Conservation (phyloP, 768 basidiomycete genomes). For the Sporobolomyces phaffii region DNA sequence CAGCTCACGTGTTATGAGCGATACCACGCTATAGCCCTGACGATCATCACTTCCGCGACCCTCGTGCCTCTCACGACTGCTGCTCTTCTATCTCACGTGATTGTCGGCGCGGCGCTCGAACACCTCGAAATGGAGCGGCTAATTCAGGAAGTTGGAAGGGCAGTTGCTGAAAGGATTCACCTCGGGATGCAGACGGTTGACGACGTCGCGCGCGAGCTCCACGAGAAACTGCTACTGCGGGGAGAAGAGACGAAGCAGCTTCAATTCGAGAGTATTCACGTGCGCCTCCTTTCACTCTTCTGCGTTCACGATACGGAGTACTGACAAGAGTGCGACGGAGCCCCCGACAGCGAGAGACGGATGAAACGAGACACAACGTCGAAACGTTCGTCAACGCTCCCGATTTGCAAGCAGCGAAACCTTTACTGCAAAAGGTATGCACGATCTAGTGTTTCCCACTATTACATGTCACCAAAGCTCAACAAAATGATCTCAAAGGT, state of each 20-base stretch:
- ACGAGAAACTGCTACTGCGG: slow-evolving; percentile 78
- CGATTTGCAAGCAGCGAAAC: slow-evolving; percentile 65
- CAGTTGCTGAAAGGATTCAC: slow-evolving; percentile 84
- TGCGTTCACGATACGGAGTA: too few species aligned
- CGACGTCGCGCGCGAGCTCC: slow-evolving; percentile 88
- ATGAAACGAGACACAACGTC: slow-evolving; percentile 85
- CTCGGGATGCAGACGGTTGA: slow-evolving; percentile 93
- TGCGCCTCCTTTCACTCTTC: not conserved
- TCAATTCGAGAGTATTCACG: slow-evolving; percentile 89
- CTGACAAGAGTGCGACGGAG: too few species aligned
- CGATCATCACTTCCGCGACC: slow-evolving; percentile 83
- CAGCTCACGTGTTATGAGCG: too few species aligned
- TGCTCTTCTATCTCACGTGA: slow-evolving; percentile 86
- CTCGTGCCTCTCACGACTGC: slow-evolving; percentile 93
- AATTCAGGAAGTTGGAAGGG: slow-evolving; percentile 86
- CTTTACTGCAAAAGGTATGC: slow-evolving; percentile 69
- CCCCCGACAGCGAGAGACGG: slow-evolving; percentile 59
- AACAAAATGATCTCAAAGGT: slow-evolving; percentile 67
- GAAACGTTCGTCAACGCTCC: slow-evolving; percentile 64
- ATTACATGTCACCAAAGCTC: too few species aligned
- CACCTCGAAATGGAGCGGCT: slow-evolving; percentile 97
- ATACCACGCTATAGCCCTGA: slow-evolving; percentile 65
- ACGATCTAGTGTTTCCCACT: not conserved
- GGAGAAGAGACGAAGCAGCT: slow-evolving; percentile 97
- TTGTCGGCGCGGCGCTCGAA: slow-evolving; percentile 91